phyloP scores from a whole-genome alignment of 2,329 filamentous ascomycete species.

The Aureobasidium sp. region DNA sequence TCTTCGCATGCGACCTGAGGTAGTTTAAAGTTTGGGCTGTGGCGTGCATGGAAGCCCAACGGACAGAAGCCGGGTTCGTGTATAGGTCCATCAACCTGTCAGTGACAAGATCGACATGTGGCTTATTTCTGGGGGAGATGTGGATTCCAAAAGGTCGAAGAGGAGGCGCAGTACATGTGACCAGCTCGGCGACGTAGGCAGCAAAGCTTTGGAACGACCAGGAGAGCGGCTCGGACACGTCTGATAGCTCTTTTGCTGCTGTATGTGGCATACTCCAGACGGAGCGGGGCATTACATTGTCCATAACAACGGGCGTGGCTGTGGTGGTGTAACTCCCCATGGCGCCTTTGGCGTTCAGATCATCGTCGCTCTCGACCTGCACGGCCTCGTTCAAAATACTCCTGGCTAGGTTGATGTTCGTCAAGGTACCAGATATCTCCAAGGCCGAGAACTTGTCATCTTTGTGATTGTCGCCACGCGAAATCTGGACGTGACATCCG shows the following conservation, averaged over 20 bases:
- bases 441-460: background rate
- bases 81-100: conserved; percentile 19
- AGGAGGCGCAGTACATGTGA: background rate
- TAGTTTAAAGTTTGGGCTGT: conserved; percentile 21
- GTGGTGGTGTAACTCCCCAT: background rate
- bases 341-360: background rate
- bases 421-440: background rate
- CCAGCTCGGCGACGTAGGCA: conserved; percentile 12
- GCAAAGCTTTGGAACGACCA: conserved; percentile 14
- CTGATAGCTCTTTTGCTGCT: background rate
- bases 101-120: conserved; percentile 19
- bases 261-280: background rate
- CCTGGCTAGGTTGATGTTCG: background rate
- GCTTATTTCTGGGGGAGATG: background rate
- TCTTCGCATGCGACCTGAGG: conserved; percentile 18
- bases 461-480: background rate
- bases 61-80: conserved; percentile 3
- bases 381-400: background rate
- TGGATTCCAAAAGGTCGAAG: background rate
- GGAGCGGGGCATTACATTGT: background rate
- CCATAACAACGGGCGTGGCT: background rate
- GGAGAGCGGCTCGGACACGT: background rate
- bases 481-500: conserved; percentile 13
- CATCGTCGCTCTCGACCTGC: background rate
- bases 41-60: conserved; percentile 20